These are phyloP conservation scores for Arabis hirsuta DNA, from an alignment of 345 rosid genomes.

Conservation along the genomic window DNA sequence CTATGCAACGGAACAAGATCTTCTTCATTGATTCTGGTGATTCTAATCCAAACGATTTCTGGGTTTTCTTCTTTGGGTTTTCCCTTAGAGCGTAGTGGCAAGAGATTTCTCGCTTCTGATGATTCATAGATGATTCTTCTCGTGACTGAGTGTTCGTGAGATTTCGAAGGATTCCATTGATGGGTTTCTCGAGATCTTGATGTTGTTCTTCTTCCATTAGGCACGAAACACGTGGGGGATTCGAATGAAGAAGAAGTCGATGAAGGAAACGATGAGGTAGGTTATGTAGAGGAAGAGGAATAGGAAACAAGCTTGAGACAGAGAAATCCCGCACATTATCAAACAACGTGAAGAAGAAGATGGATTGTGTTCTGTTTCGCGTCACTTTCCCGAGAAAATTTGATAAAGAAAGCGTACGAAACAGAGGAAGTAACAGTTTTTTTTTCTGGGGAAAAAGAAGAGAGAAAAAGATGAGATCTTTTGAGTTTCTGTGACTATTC, in stretches of 20 bases:
- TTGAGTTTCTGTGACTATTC: constrained; percentile 14
- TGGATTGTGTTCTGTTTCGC: not conserved
- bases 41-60: constrained; percentile 48
- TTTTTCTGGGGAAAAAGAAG: constrained; percentile 28
- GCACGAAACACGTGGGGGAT: constrained; percentile 19
- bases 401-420: constrained; percentile 38
- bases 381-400: constrained; percentile 15
- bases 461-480: constrained; percentile 3
- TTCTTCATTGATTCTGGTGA: constrained; percentile 48
- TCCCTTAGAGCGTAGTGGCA: constrained; percentile 58
- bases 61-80: constrained; percentile 74
- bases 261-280: constrained; percentile 17
- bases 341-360: constrained; percentile 1
- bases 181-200: constrained; percentile 46
- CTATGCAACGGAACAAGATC: constrained; percentile 46
- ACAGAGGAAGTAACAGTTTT: constrained; percentile 40
- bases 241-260: constrained; percentile 19
- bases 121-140: constrained; percentile 27
- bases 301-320: constrained; percentile 15
- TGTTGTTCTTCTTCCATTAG: constrained; percentile 40
- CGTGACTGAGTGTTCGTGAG: constrained; percentile 47
- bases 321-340: not conserved
- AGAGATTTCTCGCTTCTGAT: constrained; percentile 30
- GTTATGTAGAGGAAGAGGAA: constrained; percentile 11
- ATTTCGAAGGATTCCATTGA: constrained; percentile 40